Base-by-base conservation (phyloP, 768 basidiomycete species). In the Boletus patriciae region DNA sequence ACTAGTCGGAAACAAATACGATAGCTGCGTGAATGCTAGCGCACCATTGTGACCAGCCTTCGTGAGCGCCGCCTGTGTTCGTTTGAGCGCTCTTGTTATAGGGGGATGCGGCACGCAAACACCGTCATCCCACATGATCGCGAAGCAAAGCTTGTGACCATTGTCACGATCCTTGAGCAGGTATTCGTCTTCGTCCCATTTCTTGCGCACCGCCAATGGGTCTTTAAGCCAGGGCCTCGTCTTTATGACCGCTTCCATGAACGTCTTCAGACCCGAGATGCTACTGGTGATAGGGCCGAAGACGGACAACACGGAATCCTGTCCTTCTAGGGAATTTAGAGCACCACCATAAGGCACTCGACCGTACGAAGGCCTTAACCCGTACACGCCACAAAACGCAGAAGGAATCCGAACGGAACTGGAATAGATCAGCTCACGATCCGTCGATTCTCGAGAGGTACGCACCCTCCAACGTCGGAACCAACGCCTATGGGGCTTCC, bases 391-490 rank as follows among this genome's bases (percentile, higher is more conserved):
- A 62, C 83, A 83, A 61, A 89, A 84, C 0, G 78, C 80, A 10
- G 84, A 69, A 7, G 91, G 91, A 54, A 88, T 85, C 18, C 90
- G 84, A 27, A 90, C 66, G 4, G 90, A 90, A 5, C 88, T 89
- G 58, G 31, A 44, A 31, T 4, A 36, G 11, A 47, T 46, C 37
- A 48, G n/a, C 11, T 41, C 25, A 29, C 21, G 4, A 18, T 41
- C 2, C 36, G 6, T 46, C 23, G 13, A 34, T 6, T 43, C 12
- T 21, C 8, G 6, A 34, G 21, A 53, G 44, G 23, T 16, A 67
- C 72, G 12, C 66, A 88, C 88, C 90, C 88, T 64, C 87, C 88
- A 55, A 92, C 82, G 67, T 93, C 92, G 25, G 91, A 87, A 42
- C 91, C 92, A 12, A 92, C 81, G 29, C 91, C 88, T 58, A 82